Evolutionary conservation across 768 basidiomycete genomes (phyloP), one percentile per base, ranked within the genome.

Genomic region (Boletellus sp.): DNA sequence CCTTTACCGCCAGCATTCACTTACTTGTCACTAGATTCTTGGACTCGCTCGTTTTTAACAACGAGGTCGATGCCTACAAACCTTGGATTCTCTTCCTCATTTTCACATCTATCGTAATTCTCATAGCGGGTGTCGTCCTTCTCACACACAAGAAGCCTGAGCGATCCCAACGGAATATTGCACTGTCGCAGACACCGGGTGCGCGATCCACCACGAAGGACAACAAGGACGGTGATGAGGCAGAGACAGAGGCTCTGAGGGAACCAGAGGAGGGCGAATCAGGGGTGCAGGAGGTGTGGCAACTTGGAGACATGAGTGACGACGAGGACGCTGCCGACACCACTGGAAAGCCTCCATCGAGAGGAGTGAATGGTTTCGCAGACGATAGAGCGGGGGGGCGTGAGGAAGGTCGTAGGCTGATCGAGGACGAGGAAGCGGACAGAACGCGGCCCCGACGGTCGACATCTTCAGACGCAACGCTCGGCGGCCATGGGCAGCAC

Each of bases 141-240:
- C 75, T 97, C 22, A 94, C 93, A 4, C 84, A 90, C 71, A 94
- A 97, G 74, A 93, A 94, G 60, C 86, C 91, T 0, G 87, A 90
- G 65, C 71, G 60, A 51, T 60, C 61, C 16, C 51, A 56, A 53
- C 59, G 58, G 51, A 61, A 63, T 51, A 61, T 58, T 34, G 65
- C 61, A 9, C 63, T 65, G 19, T 63, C 64, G 28, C 51, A 60
- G 22, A 42, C 62, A 23, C 43, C 54, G 17, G 54, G 56, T 47
- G 36, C 57, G 28, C 69, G 67, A 53, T 62, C 62, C 31, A 58
- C 54, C 33, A 42, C 46, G n/a, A 64, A 55, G 26, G 49, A 37
- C 1, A 45, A 39, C 47, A 56, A 51, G 7, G 28, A 28, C 28
- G 28, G 52, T 17, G 42, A 42, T 16, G 51, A 56, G 16, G 76